phyloP scores from a whole-genome alignment of 352 stramenopile genomes.

The Globisporangium polare region DNA sequence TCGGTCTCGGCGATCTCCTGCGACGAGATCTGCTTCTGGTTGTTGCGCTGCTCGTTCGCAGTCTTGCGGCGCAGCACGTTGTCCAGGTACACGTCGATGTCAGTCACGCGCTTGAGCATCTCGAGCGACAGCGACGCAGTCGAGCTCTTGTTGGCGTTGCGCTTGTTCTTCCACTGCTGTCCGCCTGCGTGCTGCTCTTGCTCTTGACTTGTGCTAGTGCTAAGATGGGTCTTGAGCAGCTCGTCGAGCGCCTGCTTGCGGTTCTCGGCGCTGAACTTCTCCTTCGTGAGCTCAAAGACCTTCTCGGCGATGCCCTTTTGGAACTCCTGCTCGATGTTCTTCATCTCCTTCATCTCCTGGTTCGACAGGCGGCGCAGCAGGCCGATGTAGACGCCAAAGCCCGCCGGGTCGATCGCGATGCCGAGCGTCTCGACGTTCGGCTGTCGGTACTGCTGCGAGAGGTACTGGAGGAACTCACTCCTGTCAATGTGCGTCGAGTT shows the following conservation, averaged over 20 bases:
- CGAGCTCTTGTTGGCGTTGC: conserved; percentile 16
- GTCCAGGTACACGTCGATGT: conserved; percentile 82
- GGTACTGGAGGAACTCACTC: conserved; percentile 65
- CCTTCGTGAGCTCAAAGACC: conserved; percentile 80
- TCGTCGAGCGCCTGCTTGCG: conserved; percentile 67
- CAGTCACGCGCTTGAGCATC: conserved; percentile 76
- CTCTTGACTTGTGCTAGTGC: conserved; percentile 1
- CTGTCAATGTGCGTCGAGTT: conserved; percentile 54
- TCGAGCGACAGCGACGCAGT: conserved; percentile 64
- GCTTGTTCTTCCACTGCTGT: conserved; percentile 4
- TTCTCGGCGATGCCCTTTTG: conserved; percentile 70
- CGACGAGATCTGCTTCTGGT: conserved; percentile 47
- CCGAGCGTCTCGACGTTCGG: conserved; percentile 61
- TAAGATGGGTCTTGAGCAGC: conserved; percentile 31
- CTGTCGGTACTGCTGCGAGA: conserved; percentile 66
- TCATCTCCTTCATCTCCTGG: conserved; percentile 79
- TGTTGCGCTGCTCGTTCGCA: conserved; percentile 24
- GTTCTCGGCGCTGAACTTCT: conserved; percentile 84
- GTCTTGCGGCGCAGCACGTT: conserved; percentile 69
- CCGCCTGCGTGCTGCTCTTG: neutral
- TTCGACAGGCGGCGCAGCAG: conserved; percentile 72
- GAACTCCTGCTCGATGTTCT: conserved; percentile 76
- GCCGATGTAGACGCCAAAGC: conserved; percentile 74
- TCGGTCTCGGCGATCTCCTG: conserved; percentile 73
- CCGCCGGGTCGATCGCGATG: conserved; percentile 51